These are phyloP conservation scores for Sodiomyces alkalinus DNA, from an alignment of 2,329 filamentous ascomycete genomes.

Conservation along the genomic window DNA sequence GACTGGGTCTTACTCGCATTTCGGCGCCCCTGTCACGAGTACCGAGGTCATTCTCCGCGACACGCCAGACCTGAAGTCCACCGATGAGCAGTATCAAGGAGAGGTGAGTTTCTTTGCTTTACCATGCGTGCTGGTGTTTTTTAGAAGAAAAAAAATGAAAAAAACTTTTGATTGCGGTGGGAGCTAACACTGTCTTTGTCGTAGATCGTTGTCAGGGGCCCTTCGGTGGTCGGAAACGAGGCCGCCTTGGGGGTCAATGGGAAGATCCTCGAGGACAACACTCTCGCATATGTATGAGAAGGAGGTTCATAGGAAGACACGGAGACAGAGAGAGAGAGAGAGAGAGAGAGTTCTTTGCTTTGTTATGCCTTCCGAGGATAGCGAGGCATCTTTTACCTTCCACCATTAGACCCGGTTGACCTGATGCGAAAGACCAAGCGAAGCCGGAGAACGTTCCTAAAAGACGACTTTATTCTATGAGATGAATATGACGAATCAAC, in stretches of 20 bases:
- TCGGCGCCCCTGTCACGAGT: constrained; percentile 67
- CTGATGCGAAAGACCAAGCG: no score
- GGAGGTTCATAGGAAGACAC: background rate
- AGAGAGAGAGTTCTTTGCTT: background rate
- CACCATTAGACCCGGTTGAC: no score
- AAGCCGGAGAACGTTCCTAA: no score
- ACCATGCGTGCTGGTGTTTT: no score
- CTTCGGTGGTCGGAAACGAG: constrained; percentile 55
- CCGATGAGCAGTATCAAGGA: constrained; percentile 45
- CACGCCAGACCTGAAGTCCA: constrained; percentile 42
- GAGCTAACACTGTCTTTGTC: constrained; percentile 4
- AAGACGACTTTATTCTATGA: no score
- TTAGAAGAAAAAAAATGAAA: background rate
- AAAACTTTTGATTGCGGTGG: constrained; percentile 1
- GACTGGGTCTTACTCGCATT: constrained; percentile 39
- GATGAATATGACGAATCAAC: no score
- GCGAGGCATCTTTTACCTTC: no score
- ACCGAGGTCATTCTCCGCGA: constrained; percentile 65
- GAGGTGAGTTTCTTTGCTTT: constrained; percentile 35
- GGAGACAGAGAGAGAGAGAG: no score
- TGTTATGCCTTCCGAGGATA: no score
- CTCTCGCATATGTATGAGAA: constrained; percentile 39
- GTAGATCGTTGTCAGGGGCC: constrained; percentile 57
- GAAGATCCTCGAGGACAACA: constrained; percentile 56
- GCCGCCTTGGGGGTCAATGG: constrained; percentile 48